Conservation (phyloP, 495 filamentous ascomycete species). For the Lasiosphaeria hispida region DNA sequence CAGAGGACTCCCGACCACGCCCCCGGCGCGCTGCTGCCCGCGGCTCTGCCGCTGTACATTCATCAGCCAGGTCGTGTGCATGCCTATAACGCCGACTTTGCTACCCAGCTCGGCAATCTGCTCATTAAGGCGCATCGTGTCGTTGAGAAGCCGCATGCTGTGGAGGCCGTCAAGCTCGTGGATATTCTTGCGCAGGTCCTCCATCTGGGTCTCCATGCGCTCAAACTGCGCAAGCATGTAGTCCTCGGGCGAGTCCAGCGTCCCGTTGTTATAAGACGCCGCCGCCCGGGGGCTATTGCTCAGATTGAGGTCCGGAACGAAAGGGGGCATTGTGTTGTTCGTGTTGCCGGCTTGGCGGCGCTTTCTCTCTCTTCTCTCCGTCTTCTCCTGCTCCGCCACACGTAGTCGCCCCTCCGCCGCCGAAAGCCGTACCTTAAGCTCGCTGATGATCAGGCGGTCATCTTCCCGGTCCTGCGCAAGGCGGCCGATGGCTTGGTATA, state of each 20-base stretch:
- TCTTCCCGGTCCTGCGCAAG: slow-evolving; percentile 21
- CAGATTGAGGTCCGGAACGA: slow-evolving; percentile 9
- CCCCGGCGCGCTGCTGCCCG: slow-evolving; percentile 14
- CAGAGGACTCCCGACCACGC: neutral
- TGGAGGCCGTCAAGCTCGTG: slow-evolving; percentile 49
- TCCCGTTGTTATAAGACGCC: slow-evolving; percentile 9
- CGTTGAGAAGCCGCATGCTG: slow-evolving; percentile 48
- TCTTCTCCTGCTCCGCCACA: slow-evolving; percentile 4
- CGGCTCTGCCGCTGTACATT: slow-evolving; percentile 33
- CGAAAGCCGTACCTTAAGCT: slow-evolving; percentile 22
- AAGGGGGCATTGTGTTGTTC: neutral
- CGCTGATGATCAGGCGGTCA: slow-evolving; percentile 29
- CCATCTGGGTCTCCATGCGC: slow-evolving; percentile 45
- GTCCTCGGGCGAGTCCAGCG: slow-evolving; percentile 25
- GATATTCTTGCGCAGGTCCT: slow-evolving; percentile 42
- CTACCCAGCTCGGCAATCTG: slow-evolving; percentile 53
- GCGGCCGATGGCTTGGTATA: slow-evolving; percentile 27
- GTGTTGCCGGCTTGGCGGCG: neutral
- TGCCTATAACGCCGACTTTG: slow-evolving; percentile 48
- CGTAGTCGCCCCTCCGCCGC: slow-evolving; percentile 13
- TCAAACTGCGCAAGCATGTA: slow-evolving; percentile 49
- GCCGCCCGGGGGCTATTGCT: slow-evolving; percentile 13
- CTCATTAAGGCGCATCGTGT: slow-evolving; percentile 48
- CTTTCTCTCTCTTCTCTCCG: neutral
- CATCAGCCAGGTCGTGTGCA: slow-evolving; percentile 57